phyloP scores from a whole-genome alignment of 1,284 basidiomycete genomes.

The Melampsora americana region DNA sequence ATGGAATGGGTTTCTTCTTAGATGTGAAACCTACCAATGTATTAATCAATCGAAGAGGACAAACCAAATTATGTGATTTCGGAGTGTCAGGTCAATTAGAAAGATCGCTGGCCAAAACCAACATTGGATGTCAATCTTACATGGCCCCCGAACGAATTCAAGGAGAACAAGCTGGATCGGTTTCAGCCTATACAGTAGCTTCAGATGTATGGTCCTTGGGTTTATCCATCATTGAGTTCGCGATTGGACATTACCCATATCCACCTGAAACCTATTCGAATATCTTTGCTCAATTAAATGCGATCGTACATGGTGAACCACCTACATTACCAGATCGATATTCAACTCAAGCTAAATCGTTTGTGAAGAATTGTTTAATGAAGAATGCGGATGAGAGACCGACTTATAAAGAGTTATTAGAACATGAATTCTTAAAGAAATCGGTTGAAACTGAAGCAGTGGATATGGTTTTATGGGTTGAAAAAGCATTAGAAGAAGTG shows the following conservation, averaged over 20 bases:
- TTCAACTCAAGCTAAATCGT: constrained; percentile 52
- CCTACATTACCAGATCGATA: constrained; percentile 68
- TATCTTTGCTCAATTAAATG: constrained; percentile 91
- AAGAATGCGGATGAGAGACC: constrained; percentile 52
- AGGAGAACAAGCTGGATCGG: constrained; percentile 80
- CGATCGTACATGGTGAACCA: constrained; percentile 90
- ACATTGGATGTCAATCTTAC: constrained; percentile 97
- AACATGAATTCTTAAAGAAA: constrained; percentile 52
- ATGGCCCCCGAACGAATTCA: constrained; percentile 99
- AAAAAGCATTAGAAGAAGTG: constrained; percentile 28
- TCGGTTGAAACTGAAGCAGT: too few relatives aligned
- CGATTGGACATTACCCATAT: constrained; percentile 88
- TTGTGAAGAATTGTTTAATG: constrained; percentile 52
- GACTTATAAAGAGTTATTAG: constrained; percentile 52
- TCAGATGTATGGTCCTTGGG: constrained; percentile 99
- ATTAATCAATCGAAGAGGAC: constrained; percentile 79
- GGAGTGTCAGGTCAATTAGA: constrained; percentile 96
- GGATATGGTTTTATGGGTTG: constrained; percentile 53
- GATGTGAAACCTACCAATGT: constrained; percentile 98
- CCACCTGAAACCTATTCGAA: constrained; percentile 98
- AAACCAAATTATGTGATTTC: constrained; percentile 95
- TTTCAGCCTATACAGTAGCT: constrained; percentile 88
- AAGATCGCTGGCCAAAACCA: constrained; percentile 92
- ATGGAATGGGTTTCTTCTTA: constrained; percentile 50
- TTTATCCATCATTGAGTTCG: constrained; percentile 87